A percentile compares a stretch with the other conserved stretches of the same genome.
phyloP scores from a whole-genome alignment of 768 basidiomycete species.

The Asterophora parasitica region DNA sequence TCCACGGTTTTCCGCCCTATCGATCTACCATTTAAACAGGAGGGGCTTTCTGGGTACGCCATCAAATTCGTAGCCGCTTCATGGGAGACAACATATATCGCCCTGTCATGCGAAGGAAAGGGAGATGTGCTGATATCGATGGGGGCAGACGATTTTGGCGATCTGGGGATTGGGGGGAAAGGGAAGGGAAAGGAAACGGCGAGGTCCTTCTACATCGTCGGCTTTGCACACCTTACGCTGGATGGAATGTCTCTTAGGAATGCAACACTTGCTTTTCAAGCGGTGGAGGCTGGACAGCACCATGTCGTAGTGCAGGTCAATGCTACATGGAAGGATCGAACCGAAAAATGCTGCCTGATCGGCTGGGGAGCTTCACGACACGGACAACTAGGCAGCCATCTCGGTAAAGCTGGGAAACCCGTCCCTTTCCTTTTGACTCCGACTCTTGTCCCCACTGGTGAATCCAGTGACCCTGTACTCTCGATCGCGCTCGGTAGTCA shows the following conservation, averaged over 20 bases:
- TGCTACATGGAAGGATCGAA: conserved; percentile 18
- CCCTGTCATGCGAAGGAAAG: conserved; percentile 38
- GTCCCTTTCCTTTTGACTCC: conserved; percentile 28
- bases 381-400: conserved; percentile 66
- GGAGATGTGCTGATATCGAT: conserved; percentile 66
- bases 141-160: conserved; percentile 83
- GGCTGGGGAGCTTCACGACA: conserved; percentile 89
- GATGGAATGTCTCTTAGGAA: conserved; percentile 20
- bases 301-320: conserved; percentile 56
- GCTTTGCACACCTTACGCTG: conserved; percentile 34
- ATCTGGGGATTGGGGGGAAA: conserved; percentile 54
- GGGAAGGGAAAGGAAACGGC: conserved; percentile 12
- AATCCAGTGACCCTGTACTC: conserved; percentile 25
- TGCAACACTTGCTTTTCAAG: conserved; percentile 28
- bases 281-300: conserved; percentile 62
- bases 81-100: conserved; percentile 85
- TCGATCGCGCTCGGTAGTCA: conserved; percentile 37
- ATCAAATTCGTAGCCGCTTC: conserved; percentile 53
- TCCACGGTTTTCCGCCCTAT: conserved; percentile 45
- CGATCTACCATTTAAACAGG: conserved; percentile 30
- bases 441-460: conserved; percentile 29
- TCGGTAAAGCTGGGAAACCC: conserved; percentile 18
- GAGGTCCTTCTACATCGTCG: conserved; percentile 35
- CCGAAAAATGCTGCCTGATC: conserved; percentile 28
- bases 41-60: conserved; percentile 36